phyloP scores from a whole-genome alignment of 495 filamentous ascomycete species.

The Neurospora cerealis region DNA sequence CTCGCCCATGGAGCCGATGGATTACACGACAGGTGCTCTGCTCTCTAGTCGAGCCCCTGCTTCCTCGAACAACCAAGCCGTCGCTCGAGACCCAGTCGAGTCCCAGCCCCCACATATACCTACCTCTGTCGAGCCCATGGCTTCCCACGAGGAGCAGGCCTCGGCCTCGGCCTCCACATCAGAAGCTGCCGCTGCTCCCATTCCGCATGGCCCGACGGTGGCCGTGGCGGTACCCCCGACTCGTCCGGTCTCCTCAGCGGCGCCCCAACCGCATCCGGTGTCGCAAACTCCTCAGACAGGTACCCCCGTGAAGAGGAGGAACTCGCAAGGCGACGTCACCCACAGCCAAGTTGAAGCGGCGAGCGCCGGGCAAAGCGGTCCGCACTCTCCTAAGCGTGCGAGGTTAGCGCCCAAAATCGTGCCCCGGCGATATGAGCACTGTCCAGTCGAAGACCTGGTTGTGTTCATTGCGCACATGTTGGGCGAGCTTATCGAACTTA shows the following conservation, averaged over 20 bases:
- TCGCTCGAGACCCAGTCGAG: conserved; percentile 9
- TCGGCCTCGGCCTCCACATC: conserved; percentile 1
- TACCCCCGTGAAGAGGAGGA: conserved; percentile 36
- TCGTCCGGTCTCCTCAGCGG: conserved; percentile 3
- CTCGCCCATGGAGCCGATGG: conserved; percentile 41
- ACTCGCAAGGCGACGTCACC: conserved; percentile 41
- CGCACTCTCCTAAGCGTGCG: conserved; percentile 41
- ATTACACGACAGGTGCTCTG: conserved; percentile 25
- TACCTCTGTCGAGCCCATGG: conserved; percentile 9
- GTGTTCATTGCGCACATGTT: conserved; percentile 91
- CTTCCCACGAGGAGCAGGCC: conserved; percentile 10
- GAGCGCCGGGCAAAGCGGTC: conserved; percentile 19
- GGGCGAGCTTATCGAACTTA: conserved; percentile 82
- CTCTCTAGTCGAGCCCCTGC: conserved; percentile 18
- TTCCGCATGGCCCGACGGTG: background rate
- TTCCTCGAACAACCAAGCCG: conserved; percentile 8
- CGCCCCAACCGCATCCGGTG: conserved; percentile 25
- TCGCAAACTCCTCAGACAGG: conserved; percentile 21
- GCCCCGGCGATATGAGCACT: conserved; percentile 67
- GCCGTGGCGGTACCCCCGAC: background rate
- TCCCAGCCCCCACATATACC: conserved; percentile 14
- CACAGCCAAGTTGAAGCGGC: conserved; percentile 10
- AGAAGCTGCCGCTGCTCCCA: conserved; percentile 6
- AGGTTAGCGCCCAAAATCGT: conserved; percentile 52
- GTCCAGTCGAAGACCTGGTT: conserved; percentile 74